These are phyloP conservation scores for Paxillus rubicundulus DNA, from an alignment of 768 basidiomycete species.

Conservation along the genomic window DNA sequence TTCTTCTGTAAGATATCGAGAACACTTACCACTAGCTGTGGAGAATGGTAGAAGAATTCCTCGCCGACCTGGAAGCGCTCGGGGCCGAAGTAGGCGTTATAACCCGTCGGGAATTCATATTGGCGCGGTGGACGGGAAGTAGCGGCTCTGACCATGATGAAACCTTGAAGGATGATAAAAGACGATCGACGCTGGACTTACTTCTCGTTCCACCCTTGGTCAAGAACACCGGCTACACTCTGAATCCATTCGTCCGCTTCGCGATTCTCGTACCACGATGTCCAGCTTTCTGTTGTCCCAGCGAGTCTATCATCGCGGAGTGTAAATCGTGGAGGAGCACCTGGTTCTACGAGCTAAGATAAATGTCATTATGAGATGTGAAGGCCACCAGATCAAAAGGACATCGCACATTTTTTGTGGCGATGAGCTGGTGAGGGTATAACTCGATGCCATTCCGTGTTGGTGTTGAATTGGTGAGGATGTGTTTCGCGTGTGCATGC, in stretches of 20 bases:
- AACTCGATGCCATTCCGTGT: slow-evolving; percentile 63
- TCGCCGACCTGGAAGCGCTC: slow-evolving; percentile 87
- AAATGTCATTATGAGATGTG: slow-evolving; percentile 4
- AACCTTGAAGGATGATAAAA: neutral
- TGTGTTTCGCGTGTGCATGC: slow-evolving; percentile 72
- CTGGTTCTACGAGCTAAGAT: slow-evolving; percentile 70
- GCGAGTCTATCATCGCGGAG: slow-evolving; percentile 72
- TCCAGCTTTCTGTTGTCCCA: slow-evolving; percentile 81
- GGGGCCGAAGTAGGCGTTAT: slow-evolving; percentile 74
- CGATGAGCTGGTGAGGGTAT: slow-evolving; percentile 84
- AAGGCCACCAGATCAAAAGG: neutral
- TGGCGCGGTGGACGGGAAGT: slow-evolving; percentile 54
- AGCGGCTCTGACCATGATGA: slow-evolving; percentile 46
- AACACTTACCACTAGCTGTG: slow-evolving; percentile 47
- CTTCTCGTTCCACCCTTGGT: slow-evolving; percentile 89
- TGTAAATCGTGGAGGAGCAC: slow-evolving; percentile 59
- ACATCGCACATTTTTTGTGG: slow-evolving; percentile 64
- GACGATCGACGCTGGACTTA: slow-evolving; percentile 34
- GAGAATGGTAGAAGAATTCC: slow-evolving; percentile 79
- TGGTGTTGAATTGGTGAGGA: slow-evolving; percentile 49
- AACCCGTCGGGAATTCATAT: slow-evolving; percentile 97
- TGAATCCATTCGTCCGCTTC: slow-evolving; percentile 97
- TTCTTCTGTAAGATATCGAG: neutral
- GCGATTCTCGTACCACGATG: slow-evolving; percentile 68
- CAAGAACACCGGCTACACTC: slow-evolving; percentile 79